Evolutionary conservation across 2,329 filamentous ascomycete genomes (phyloP).

Genomic region (Hypoxylon sp.): DNA sequence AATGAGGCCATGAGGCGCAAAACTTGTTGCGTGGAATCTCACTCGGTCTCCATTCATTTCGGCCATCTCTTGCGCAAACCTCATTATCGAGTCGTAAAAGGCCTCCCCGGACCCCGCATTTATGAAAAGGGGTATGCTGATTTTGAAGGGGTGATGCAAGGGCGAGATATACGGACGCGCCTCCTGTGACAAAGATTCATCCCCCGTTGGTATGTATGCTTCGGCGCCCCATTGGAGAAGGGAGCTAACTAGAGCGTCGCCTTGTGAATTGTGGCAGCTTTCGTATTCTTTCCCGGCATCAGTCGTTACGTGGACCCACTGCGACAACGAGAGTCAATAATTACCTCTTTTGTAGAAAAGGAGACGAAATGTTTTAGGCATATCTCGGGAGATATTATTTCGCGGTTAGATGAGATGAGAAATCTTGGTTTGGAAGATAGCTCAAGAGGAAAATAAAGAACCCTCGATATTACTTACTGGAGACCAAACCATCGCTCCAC

Average conservation of each 20-base stretch:
- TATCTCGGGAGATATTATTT: no score
- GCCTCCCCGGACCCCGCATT: constrained; percentile 43
- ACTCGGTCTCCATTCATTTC: constrained; percentile 35
- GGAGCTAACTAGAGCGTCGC: constrained; percentile 38
- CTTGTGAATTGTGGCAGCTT: constrained; percentile 6
- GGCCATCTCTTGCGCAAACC: constrained; percentile 45
- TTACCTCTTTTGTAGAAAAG: no score
- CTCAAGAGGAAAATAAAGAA: no score
- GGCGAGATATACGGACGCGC: constrained; percentile 45
- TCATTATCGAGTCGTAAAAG: constrained; percentile 33
- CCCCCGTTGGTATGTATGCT: constrained; percentile 35
- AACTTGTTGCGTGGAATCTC: constrained; percentile 31
- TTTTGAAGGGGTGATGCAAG: constrained; percentile 45
- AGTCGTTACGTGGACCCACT: constrained; percentile 45
- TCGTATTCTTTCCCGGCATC: constrained; percentile 28
- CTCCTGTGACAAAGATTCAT: constrained; percentile 22
- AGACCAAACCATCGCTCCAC: constrained; percentile 40
- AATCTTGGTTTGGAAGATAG: no score
- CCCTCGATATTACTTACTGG: constrained; percentile 6
- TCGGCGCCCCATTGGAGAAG: constrained; percentile 48
- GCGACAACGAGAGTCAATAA: no score
- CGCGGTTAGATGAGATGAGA: no score
- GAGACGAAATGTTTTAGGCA: no score
- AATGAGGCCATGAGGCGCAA: constrained; percentile 37
- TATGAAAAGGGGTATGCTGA: constrained; percentile 44